Base-by-base conservation (phyloP, 2,329 filamentous ascomycete species). In the Spiromastix sp. region DNA sequence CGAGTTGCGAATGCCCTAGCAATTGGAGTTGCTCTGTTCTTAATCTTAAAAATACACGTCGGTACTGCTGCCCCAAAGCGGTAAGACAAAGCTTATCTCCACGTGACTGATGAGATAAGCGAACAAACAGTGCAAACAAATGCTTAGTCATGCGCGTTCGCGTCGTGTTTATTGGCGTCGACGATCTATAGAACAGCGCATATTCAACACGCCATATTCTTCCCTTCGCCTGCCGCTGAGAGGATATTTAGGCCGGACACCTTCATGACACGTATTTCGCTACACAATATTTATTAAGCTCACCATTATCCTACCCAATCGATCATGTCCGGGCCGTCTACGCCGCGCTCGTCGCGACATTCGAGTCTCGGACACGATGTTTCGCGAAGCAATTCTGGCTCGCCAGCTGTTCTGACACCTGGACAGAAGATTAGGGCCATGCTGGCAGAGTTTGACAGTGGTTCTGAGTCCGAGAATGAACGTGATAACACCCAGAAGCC, bases 371-470 rank as follows among this genome's bases (percentile, higher is more conserved):
- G 4, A 32, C 15, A n/a, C 19, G 8, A 11, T 9, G 4, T 12
- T 5, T 34, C 21, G 30, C 9, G 38, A n/a, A n/a, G n/a, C n/a
- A n/a, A n/a, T 17, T 33, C 20, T 17, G 28, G 44, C 24, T 59
- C 57, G 1, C 54, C 56, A 2, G 46, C 41, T n/a, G 51, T 61
- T 32, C 50, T 65, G 31, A 63, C 63, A 0, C 64, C 65, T 4
- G 56, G 61, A 32, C 57, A 56, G 37, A 71, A 70, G 46, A 62
- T 70, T 32, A 63, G 62, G 41, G 66, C 65, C 5, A 58, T 70
- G 48, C 55, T 72, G 31, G 65, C 67, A 19, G 56, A 60, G 32
- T 68, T 71, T 28, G 56, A 61, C 32, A 60, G 58, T 37, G 66
- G 67, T 30, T 64, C 58, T 0, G 63, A 69, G 3, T 57, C 60